A percentile compares a stretch with the other conserved stretches of the same genome.
These are phyloP conservation scores for Mycosarcoma maydis DNA, from an alignment of 1,284 basidiomycete genomes.

Conservation along the genomic window DNA sequence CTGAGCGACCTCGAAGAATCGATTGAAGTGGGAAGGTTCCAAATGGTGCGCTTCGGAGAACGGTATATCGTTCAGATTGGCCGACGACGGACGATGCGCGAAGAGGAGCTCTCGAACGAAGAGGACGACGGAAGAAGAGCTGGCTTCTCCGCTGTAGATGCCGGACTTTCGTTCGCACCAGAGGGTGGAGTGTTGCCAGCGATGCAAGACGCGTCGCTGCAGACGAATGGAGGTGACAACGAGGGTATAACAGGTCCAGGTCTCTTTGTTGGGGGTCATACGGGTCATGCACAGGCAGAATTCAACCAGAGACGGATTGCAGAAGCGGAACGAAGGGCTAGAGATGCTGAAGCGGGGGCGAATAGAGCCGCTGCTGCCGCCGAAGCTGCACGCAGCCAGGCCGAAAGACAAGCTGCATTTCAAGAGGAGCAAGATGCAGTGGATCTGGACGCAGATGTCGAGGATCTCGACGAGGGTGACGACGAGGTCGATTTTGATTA, in stretches of 20 bases:
- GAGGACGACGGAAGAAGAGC: conserved; percentile 47
- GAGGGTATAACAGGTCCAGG: conserved; percentile 14
- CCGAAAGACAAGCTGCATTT: conserved; percentile 37
- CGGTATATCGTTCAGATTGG: conserved; percentile 62
- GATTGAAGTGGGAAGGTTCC: conserved; percentile 51
- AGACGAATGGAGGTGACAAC: conserved; percentile 2
- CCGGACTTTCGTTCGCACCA: conserved; percentile 13
- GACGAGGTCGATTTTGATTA: conserved; percentile 49
- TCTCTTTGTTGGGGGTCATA: conserved; percentile 27
- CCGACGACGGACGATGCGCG: conserved; percentile 49
- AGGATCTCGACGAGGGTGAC: conserved; percentile 52
- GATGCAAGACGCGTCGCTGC: conserved; percentile 12
- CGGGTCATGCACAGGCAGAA: conserved; percentile 41
- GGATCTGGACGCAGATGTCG: conserved; percentile 55
- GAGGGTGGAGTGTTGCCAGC: conserved; percentile 5
- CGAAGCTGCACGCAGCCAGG: conserved; percentile 31
- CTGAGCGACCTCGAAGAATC: conserved; percentile 61
- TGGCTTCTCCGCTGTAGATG: conserved; percentile 25
- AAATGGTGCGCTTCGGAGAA: conserved; percentile 56
- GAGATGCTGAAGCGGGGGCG: conserved; percentile 41
- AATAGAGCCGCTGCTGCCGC: conserved; percentile 30
- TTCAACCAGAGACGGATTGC: conserved; percentile 17
- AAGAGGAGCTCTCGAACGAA: conserved; percentile 56
- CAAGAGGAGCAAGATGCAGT: conserved; percentile 45
- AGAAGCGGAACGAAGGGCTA: conserved; percentile 34